Percentiles rank a stretch among this genome's conserved stretches.
phyloP scores from a whole-genome alignment of 202 grass and related monocot species.

The Setaria italica region DNA sequence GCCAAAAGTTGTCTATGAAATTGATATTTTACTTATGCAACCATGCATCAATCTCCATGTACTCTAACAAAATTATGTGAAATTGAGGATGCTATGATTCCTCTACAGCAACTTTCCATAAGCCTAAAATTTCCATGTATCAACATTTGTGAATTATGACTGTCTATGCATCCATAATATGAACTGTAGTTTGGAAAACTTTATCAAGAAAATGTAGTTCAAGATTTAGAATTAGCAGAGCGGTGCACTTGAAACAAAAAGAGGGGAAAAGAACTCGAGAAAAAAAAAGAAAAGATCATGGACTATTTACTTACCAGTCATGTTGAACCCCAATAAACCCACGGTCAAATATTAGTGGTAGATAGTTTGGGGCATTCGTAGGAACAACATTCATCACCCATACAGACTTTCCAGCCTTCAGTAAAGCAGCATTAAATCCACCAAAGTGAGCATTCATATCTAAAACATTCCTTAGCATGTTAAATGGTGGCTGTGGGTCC shows the following conservation, averaged over 20 bases:
- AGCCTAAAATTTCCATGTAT: neutral
- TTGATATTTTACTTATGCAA: neutral
- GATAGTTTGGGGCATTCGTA: conserved; percentile 71
- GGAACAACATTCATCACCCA: conserved; percentile 99
- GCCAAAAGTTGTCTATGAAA: conserved; percentile 6
- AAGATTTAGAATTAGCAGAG: neutral
- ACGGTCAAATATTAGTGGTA: conserved; percentile 88
- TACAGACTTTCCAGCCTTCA: conserved; percentile 84
- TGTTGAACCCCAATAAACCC: conserved; percentile 96
- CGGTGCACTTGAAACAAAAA: neutral
- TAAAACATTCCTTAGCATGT: conserved; percentile 98
- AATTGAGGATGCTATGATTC: conserved; percentile 16
- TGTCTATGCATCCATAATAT: neutral
- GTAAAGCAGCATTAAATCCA: conserved; percentile 96
- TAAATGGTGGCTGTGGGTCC: conserved; percentile 93
- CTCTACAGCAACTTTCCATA: conserved; percentile 27
- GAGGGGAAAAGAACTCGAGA: neutral
- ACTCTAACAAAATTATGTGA: conserved; percentile 14
- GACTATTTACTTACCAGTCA: conserved; percentile 71
- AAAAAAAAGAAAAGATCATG: conserved; percentile 1
- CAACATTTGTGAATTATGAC: neutral
- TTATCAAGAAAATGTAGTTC: neutral
- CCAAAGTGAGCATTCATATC: conserved; percentile 98
- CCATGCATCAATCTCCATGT: neutral
- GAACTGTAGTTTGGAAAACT: neutral